Evolutionary conservation across 805 yeast species (phyloP), one percentile per base, ranked within the genome.

Genomic region (Saturnispora hagleri): DNA sequence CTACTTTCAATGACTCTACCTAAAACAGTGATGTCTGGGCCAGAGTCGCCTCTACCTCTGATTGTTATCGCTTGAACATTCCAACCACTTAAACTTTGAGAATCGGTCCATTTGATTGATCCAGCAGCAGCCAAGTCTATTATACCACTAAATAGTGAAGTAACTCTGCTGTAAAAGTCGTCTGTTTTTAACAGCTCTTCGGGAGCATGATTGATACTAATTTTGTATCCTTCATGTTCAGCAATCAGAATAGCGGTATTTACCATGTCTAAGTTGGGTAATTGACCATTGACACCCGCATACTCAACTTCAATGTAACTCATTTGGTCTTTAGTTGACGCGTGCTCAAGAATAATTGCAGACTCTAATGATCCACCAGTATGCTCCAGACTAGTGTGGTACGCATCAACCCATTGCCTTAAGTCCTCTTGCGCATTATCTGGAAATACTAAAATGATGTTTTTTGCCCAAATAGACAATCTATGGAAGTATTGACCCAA

Each of bases 81-180:
- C 95, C 96, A 93, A 4, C 98, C 97, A 50, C 93, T 84, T 63
- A 91, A 93, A 13, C 91, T 89, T 63, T 91, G 97, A 59, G 89
- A 81, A n/a, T 93, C 87, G 41, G 82, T 74, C 35, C 65, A 64
- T 4, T 58, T 56, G 10, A 60, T 26, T 7, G 86, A 65, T 1
- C 98, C 98, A 0, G 96, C 76, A 5, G 81, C 61, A 4, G 90
- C 79, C 61, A 87, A 78, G 46, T 77, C 76, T 51, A 75, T 67
- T n/a, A 93, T 77, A 0, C 97, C 93, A 36, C 73, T 70, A 15
- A 78, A 53, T 48, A 93, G 62, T 0, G 84, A 78, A 27, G 70
- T 70, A 36, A 86, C 69, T 52, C 97, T 73, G 13, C 78, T 65
- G 59, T 65, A 67, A 61, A 81, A 85, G 40, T 73, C 73, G 52